Evolutionary conservation across 2,329 filamentous ascomycete species (phyloP).

Genomic region (Neonectria coccinea): DNA sequence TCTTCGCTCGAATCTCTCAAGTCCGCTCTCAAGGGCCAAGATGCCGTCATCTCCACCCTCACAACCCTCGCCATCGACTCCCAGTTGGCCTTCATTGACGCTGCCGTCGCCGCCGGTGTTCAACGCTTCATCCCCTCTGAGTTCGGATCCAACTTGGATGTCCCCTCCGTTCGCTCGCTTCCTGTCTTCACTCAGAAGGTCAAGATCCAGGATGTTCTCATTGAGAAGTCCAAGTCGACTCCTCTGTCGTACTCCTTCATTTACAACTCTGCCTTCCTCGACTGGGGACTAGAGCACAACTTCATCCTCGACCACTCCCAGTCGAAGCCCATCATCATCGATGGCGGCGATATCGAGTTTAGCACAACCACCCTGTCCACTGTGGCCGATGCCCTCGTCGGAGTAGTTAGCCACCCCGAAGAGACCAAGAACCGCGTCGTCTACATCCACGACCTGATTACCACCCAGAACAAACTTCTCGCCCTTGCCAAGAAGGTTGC

Average conservation of each 20-base stretch:
- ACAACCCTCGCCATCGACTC: conserved; percentile 53
- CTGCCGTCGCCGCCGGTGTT: conserved; percentile 69
- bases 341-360: conserved; percentile 63
- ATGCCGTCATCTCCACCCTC: conserved; percentile 62
- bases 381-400: conserved; percentile 61
- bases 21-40: conserved; percentile 64
- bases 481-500: conserved; percentile 61
- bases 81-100: conserved; percentile 63
- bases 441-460: conserved; percentile 57
- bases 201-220: conserved; percentile 54
- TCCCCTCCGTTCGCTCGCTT: conserved; percentile 54
- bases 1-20: conserved; percentile 61
- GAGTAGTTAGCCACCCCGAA: conserved; percentile 60
- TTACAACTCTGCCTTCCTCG: conserved; percentile 49
- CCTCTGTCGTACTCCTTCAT: conserved; percentile 53
- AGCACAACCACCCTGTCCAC: conserved; percentile 60
- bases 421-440: conserved; percentile 66
- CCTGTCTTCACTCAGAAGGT: conserved; percentile 66
- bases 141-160: conserved; percentile 56
- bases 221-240: conserved; percentile 53
- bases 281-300: conserved; percentile 49
- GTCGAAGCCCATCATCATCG: conserved; percentile 57
- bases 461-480: conserved; percentile 60
- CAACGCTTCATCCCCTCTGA: conserved; percentile 72
- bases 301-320: conserved; percentile 58